Evolutionary conservation across 306 rosid species (phyloP), one percentile per base, ranked within the genome.

Genomic region (Ziziphus jujuba): DNA sequence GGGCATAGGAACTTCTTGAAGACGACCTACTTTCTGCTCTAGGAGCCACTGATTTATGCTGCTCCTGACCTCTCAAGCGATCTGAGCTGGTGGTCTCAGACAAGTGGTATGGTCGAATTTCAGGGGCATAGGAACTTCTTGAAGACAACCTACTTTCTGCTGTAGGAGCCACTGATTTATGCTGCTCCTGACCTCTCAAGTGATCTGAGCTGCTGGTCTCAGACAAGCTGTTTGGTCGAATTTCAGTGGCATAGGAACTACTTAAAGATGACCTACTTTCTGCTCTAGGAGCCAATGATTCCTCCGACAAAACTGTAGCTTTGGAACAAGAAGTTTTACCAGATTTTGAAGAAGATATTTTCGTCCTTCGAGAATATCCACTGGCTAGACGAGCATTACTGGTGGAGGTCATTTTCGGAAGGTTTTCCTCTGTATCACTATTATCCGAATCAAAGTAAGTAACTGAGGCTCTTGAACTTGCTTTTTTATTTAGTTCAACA

Each of bases 321-420:
- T 66, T 79, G 15, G 75, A 44, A 70, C 65, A 62, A 68, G 68
- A 62, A 71, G 70, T 72, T 63, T 66, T 56, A 51, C 72, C 82
- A 40, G 81, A 62, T 65, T 65, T 82, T 56, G 77, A 12, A 70
- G 95, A 49, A 74, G 85, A 55, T 12, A 75, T 66, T 25, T 75
- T 79, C 35, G 91, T 87, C 72, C 99, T 89, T 70, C 83, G 75
- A 58, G 99, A 87, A 44, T 80, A 19, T 68, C 75, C 86, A 74
- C 79, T 5, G 59, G 60, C 78, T 61, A 74, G 91, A 47, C 65
- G 80, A 10, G 77, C 58, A 52, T 66, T 64, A 45, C 67, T 71
- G 17, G 59, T 66, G 73, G 81, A 61, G 56, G 61, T 74, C 76
- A 67, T 84, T 75, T 43, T 78, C 31, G 78, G 83, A 62, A 15